Base-by-base conservation (phyloP, 192 early-diverging fungal genomes). In the Backusella westeae region DNA sequence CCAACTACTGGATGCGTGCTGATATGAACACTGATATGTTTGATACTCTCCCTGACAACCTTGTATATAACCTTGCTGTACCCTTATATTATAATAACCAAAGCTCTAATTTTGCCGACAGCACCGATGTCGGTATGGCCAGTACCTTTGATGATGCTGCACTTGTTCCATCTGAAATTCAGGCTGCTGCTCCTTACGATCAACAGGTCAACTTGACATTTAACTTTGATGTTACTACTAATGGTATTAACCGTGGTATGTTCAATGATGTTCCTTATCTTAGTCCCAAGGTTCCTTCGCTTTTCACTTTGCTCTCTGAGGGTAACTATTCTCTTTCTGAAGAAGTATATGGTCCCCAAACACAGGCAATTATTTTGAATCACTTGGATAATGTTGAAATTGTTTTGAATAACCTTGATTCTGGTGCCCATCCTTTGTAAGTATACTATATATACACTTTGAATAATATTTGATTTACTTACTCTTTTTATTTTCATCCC, bases 21-120 rank as follows among this genome's bases (percentile, higher is more conserved):
- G 90, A 93, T 44, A 92, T 95, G 89, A 85, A 94, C 52, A 86
- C 85, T 34, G 83, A 85, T 71, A 94, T 95, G 93, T 93, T 94
- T 81, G 93, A 94, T 78, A 75, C 68, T 67, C 80, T 90, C 14
- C 91, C 92, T 5, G 84, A 69, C 0, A 82, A 75, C 34, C 85
- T 94, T 36, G 75, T 83, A 67, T 81, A 84, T 75, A 74, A 94
- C 78, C 73, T 87, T 36, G 89, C 89, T 15, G 91, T 87, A 6
- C 71, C 87, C 36, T 81, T 93, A 32, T 77, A 85, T 75, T 93
- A 94, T 76, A 65, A 77, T 6, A 72, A 74, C 38, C 67, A 72
- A 15, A 80, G 79, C 14, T 72, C 73, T 53, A 38, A 80, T 76
- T 76, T 83, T 56, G 72, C 78, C 10, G 26, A 68, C 14, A 65